These are phyloP conservation scores for Diplodia intermedia DNA, from an alignment of 2,329 filamentous ascomycete genomes.

Conservation along the genomic window DNA sequence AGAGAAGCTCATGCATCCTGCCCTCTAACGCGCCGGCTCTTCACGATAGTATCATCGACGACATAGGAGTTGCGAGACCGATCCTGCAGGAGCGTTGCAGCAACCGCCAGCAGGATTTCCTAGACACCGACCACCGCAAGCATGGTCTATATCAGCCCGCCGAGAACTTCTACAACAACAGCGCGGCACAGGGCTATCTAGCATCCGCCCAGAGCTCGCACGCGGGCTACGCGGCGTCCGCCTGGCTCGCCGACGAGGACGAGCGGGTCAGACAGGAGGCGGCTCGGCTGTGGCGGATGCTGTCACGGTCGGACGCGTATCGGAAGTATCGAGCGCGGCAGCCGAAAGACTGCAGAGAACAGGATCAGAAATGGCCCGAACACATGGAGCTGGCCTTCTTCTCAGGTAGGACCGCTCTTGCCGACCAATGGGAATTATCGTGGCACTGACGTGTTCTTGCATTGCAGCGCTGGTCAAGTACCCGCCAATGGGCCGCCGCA, in stretches of 20 bases:
- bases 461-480: slow-evolving; percentile 57
- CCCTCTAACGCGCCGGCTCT: slow-evolving; percentile 53
- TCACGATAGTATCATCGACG: slow-evolving; percentile 37
- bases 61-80: slow-evolving; percentile 40
- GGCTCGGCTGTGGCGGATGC: slow-evolving; percentile 43
- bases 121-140: slow-evolving; percentile 42
- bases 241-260: slow-evolving; percentile 28
- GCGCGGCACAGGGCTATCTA: slow-evolving; percentile 23
- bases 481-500: slow-evolving; percentile 65
- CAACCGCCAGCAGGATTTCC: slow-evolving; percentile 49
- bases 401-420: slow-evolving; percentile 48
- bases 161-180: slow-evolving; percentile 27
- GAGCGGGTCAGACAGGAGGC: slow-evolving; percentile 33
- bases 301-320: slow-evolving; percentile 51
- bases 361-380: slow-evolving; percentile 56
- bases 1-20: slow-evolving; percentile 48
- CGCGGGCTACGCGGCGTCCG: slow-evolving; percentile 9
- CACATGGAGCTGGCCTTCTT: slow-evolving; percentile 57
- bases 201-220: slow-evolving; percentile 15
- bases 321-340: slow-evolving; percentile 56
- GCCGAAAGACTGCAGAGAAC: slow-evolving; percentile 41
- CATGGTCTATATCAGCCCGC: slow-evolving; percentile 34
- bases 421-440: slow-evolving; percentile 23
- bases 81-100: slow-evolving; percentile 53
- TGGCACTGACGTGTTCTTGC: slow-evolving; percentile 10